Evolutionary conservation across 106 monocot species (phyloP), one percentile per base, ranked within the genome.

Genomic region (Triglochin maritima): DNA sequence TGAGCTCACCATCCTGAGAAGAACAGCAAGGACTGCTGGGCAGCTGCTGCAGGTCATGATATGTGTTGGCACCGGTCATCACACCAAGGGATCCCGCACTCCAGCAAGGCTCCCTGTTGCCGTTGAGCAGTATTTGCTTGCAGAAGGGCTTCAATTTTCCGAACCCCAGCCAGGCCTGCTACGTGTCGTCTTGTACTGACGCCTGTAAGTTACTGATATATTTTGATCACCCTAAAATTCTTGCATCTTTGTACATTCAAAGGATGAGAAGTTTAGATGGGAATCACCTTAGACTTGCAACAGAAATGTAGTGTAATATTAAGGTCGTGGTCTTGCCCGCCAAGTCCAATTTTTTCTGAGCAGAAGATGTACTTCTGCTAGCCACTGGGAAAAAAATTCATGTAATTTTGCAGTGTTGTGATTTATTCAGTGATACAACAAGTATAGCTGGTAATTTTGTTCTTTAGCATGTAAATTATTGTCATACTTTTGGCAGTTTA

Each of bases 1-100:
- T 49, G 92, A 99, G 63, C 59, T 99, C 46, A 72, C 56, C 66
- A 73, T 71, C 67, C 54, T 86, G 77, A 82, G 77, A 76, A 81
- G 73, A 59, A 70, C 75, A 3, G 85, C 82, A 7, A 76, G 92
- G 71, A 74, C 88, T 0, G 53, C 78, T 2, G 87, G 88, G 6
- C 80, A 82, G 56, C 80, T 74, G 2, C 74, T 92, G 41, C 84
- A 84, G 72, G 86, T 81, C 44, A 79, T 89, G 79, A 79, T 99
- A 50, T 84, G 86, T 51, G 90, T 90, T 3, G 94, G 94, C 17
- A 84, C 94, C 0, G 89, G 86, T 10, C 88, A 89, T 80, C 80
- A 89, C 79, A 85, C 77, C 58, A 95, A 85, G 68, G 89, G 98
- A 14, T 57, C 86, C 1, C 77, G 86, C 7, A 84, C 82, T 15